Percentiles rank a stretch among this genome's conserved stretches.
Evolutionary conservation across 306 rosid species (phyloP).

Genomic region (Acacia acuminata): DNA sequence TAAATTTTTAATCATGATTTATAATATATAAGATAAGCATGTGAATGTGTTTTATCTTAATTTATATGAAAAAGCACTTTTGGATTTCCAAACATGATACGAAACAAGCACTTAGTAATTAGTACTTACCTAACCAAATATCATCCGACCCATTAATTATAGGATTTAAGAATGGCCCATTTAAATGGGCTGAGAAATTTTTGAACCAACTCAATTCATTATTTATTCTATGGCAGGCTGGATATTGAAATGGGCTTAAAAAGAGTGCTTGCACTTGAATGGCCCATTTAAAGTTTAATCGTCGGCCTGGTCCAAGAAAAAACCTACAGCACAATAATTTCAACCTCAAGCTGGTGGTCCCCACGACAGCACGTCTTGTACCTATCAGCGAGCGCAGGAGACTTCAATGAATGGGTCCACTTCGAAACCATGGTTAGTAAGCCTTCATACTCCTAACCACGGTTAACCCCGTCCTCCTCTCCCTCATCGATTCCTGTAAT

Average conservation of each 20-base stretch:
- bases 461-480: conserved; percentile 38
- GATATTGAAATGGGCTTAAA: background rate
- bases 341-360: background rate
- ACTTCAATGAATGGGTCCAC: conserved; percentile 6
- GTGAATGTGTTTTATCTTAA: too few species aligned
- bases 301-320: background rate
- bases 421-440: conserved; percentile 37
- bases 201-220: too few species aligned
- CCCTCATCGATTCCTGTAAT: conserved; percentile 4
- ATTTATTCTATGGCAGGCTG: background rate
- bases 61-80: too few species aligned
- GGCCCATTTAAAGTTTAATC: background rate
- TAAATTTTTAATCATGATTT: too few species aligned
- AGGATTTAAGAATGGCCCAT: too few species aligned
- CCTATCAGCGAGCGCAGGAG: background rate
- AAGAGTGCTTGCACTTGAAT: too few species aligned
- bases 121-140: too few species aligned
- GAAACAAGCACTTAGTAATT: too few species aligned
- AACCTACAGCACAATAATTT: background rate
- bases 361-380: background rate
- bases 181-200: too few species aligned
- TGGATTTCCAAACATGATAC: too few species aligned
- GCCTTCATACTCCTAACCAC: conserved; percentile 36
- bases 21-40: too few species aligned
- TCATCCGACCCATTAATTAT: too few species aligned